Percentiles rank a stretch among this genome's conserved stretches.
phyloP scores from a whole-genome alignment of 177 flowering plant genomes.

The Telopea speciosissima region DNA sequence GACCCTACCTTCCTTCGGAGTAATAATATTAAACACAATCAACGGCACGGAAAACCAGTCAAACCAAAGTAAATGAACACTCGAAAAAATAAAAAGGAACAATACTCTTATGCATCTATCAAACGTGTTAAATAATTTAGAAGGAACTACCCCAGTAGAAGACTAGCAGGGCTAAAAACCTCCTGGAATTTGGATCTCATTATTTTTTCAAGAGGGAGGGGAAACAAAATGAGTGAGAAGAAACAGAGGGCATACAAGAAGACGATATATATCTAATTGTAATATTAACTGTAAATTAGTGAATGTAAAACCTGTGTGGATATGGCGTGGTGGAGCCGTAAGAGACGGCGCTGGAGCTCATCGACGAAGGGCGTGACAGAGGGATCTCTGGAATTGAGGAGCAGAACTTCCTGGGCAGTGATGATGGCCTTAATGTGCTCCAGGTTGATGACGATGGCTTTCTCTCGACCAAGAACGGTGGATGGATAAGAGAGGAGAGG shows the following conservation, averaged over 20 bases:
- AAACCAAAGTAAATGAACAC: no score
- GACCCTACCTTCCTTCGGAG: conserved; percentile 32
- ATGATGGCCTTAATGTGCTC: conserved; percentile 97
- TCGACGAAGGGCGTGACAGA: conserved; percentile 70
- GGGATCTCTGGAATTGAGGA: conserved; percentile 72
- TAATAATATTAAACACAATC: no score
- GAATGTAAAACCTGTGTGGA: conserved; percentile 35
- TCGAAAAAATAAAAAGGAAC: no score
- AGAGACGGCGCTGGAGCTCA: conserved; percentile 59
- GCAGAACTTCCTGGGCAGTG: conserved; percentile 74
- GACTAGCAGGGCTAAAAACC: no score
- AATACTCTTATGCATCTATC: no score
- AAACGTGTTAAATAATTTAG: no score
- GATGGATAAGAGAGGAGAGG: conserved; percentile 88
- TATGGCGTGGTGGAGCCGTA: conserved; percentile 51
- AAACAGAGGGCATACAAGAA: background rate
- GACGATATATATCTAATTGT: no score
- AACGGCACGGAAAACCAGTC: background rate
- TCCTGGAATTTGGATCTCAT: no score
- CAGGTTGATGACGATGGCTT: conserved; percentile 88
- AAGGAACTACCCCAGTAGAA: no score
- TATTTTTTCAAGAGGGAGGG: no score
- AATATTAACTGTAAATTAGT: background rate
- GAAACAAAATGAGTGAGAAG: no score
- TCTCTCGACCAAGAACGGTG: conserved; percentile 70